phyloP scores from a whole-genome alignment of 2,329 filamentous ascomycete species.

The Amauroascus verrucosus region DNA sequence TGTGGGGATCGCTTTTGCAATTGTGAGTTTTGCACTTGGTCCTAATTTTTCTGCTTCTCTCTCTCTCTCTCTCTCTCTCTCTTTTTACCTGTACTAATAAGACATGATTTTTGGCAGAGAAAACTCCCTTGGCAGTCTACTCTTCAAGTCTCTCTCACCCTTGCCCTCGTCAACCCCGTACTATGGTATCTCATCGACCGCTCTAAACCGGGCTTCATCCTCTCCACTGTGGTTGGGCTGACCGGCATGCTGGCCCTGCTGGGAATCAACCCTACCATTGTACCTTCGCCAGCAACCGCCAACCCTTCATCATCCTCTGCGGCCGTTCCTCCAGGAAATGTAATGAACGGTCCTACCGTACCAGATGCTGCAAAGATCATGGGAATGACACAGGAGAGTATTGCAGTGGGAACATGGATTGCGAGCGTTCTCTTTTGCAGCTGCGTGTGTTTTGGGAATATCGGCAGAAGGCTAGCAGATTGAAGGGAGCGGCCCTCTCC shows the following conservation, averaged over 20 bases:
- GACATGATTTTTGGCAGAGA: too few species aligned
- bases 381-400: slow-evolving; percentile 41
- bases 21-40: slow-evolving; percentile 53
- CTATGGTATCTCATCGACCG: slow-evolving; percentile 96
- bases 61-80: too few species aligned
- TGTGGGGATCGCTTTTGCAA: slow-evolving; percentile 64
- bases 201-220: slow-evolving; percentile 69
- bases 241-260: slow-evolving; percentile 64
- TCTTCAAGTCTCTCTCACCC: slow-evolving; percentile 79
- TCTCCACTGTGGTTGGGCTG: slow-evolving; percentile 64
- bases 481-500: too few species aligned
- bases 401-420: slow-evolving; percentile 68
- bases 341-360: slow-evolving; percentile 7
- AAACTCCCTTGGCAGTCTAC: slow-evolving; percentile 89
- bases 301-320: slow-evolving; percentile 24
- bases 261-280: slow-evolving; percentile 63
- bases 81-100: too few species aligned
- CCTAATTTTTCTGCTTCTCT: not conserved
- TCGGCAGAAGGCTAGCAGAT: slow-evolving; percentile 59
- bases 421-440: slow-evolving; percentile 90
- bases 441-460: slow-evolving; percentile 90
- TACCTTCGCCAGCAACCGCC: slow-evolving; percentile 54
- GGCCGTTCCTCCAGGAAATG: slow-evolving; percentile 25
- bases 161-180: slow-evolving; percentile 83
- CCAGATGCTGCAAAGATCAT: slow-evolving; percentile 20